phyloP scores from a whole-genome alignment of 805 yeast genomes.

The Yamadazyma insecticola region DNA sequence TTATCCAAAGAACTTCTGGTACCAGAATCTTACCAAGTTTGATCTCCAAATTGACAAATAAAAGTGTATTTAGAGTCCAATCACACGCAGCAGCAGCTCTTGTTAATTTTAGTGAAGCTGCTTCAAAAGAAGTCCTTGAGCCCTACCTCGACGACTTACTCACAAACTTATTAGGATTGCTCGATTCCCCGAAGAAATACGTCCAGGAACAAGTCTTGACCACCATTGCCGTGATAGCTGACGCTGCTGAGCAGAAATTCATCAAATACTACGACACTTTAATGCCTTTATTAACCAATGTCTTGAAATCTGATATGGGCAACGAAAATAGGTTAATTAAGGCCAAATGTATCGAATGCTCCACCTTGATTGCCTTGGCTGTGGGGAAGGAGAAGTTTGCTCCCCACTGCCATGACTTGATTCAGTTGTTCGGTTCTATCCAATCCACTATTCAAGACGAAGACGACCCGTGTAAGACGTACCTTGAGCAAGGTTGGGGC shows the following conservation, averaged over 20 bases:
- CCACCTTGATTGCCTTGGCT: slow-evolving; percentile 89
- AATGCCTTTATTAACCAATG: slow-evolving; percentile 83
- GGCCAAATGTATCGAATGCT: slow-evolving; percentile 94
- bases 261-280: slow-evolving; percentile 89
- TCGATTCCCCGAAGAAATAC: slow-evolving; percentile 83
- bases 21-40: slow-evolving; percentile 80
- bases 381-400: slow-evolving; percentile 89
- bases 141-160: slow-evolving; percentile 88
- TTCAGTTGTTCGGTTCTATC: slow-evolving; percentile 64
- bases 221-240: slow-evolving; percentile 95
- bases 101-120: slow-evolving; percentile 92
- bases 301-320: slow-evolving; percentile 73
- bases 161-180: slow-evolving; percentile 64
- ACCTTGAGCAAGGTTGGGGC: slow-evolving; percentile 94
- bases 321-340: slow-evolving; percentile 73
- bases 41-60: slow-evolving; percentile 69
- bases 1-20: slow-evolving; percentile 78
- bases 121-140: slow-evolving; percentile 78
- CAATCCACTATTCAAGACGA: slow-evolving; percentile 55
- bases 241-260: slow-evolving; percentile 87
- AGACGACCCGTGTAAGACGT: slow-evolving; percentile 88
- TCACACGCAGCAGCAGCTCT: slow-evolving; percentile 98
- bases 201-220: slow-evolving; percentile 97
- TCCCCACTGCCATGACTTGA: slow-evolving; percentile 68
- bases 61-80: slow-evolving; percentile 86